Evolutionary conservation across 179 eudicot genomes (phyloP), one percentile per base, ranked within the genome.

Genomic region (Heliamphora pulchella): DNA sequence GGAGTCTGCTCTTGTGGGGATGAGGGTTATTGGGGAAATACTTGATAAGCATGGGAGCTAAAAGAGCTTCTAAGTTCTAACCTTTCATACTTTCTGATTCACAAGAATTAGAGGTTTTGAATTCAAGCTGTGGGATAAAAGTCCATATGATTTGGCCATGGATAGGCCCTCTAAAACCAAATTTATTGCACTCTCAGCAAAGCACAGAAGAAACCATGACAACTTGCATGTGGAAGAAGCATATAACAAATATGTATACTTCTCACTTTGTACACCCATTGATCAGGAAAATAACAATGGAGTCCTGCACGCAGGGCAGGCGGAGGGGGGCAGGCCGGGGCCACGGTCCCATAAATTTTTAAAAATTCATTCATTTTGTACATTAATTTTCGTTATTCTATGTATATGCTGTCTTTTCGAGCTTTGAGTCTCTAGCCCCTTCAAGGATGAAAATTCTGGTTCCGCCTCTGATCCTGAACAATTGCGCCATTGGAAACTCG

Each of bases 1-100:
- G 97, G 97, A 74, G 78, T 78, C 59, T 93, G 97, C 87, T 89
- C 95, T 46, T 91, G 97, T 67, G 79, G 89, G 44, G 96, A 89
- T 84, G 89, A 88, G 80, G 87, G 89, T 59, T 89, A 83, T 69
- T 81, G 79, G 87, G 85, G 78, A 72, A 78, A 82, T 69, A 65
- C 83, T 78, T 64, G 73, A 65, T 14, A 11, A 31, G 71, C 4
- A 46, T 47, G 11, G 47, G 71, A 14, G 50, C 7, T 18, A 50
- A 57, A 77, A 14, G 22, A 5, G 65, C 46, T 62, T 47, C 68
- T 77, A 63, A 48, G 20, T 62, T 47, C 68, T 77, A 63, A 48
- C 71, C n/a, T 20, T 18, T 63, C 59, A n/a, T 47, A 7, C 79
- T 2, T 44, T 5, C 4, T 44, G 20, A 47, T 2, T 63, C 57